phyloP scores from a whole-genome alignment of 192 early-diverging fungal species.

The Backusella circina region DNA sequence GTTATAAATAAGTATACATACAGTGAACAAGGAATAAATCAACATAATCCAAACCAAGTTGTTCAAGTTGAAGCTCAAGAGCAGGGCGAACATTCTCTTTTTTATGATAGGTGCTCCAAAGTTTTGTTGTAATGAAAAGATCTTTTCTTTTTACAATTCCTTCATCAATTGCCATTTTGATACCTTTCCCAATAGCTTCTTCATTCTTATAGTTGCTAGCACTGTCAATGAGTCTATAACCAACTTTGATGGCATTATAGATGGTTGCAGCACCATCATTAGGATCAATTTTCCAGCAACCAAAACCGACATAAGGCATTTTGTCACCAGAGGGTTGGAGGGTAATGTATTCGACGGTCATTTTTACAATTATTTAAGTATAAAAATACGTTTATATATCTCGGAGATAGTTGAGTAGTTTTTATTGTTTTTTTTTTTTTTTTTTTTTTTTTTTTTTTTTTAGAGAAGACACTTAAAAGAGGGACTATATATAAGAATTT shows the following conservation, averaged over 20 bases:
- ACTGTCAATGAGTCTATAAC: slow-evolving; percentile 43
- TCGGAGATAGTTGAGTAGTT: neutral
- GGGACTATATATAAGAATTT: neutral
- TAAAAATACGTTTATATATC: neutral
- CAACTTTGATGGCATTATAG: slow-evolving; percentile 36
- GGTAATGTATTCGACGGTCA: slow-evolving; percentile 7
- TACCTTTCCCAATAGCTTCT: slow-evolving; percentile 54
- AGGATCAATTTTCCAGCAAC: slow-evolving; percentile 49
- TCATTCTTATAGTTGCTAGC: slow-evolving; percentile 65
- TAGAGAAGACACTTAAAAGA: neutral
- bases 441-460: no score
- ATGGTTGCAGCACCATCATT: slow-evolving; percentile 37
- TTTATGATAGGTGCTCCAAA: slow-evolving; percentile 63
- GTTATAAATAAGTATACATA: slow-evolving; percentile 8
- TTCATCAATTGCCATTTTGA: slow-evolving; percentile 45
- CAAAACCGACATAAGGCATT: slow-evolving; percentile 53
- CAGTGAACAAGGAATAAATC: slow-evolving; percentile 76
- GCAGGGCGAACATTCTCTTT: slow-evolving; percentile 49
- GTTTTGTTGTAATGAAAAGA: slow-evolving; percentile 41
- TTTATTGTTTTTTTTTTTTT: neutral
- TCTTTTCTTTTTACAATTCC: slow-evolving; percentile 54
- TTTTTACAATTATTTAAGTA: neutral
- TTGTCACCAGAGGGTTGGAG: slow-evolving; percentile 42
- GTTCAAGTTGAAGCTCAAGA: slow-evolving; percentile 45
- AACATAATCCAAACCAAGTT: slow-evolving; percentile 53